Base-by-base conservation (phyloP, 2,329 filamentous ascomycete species). In the Podosphaera fusca region DNA sequence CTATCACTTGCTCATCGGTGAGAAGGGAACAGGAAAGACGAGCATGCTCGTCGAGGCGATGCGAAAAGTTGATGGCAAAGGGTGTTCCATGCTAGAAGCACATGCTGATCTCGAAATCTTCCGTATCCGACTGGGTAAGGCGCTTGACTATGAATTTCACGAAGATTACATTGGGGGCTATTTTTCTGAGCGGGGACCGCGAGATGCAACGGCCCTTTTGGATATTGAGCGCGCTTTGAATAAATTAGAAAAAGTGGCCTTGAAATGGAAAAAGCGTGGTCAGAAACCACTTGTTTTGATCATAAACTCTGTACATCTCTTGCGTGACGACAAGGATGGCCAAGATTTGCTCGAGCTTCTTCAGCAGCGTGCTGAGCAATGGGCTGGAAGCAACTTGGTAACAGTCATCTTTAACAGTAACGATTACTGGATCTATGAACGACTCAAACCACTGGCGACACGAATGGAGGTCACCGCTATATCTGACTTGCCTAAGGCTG, bases 351-450 rank as follows among this genome's bases (percentile, higher is more conserved):
- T 98, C 47, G 92, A 98, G 69, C 79, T 98, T 55, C 81, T 98
- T 35, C 92, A 98, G 66, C 92, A 98, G 68, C 81, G 89, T 36
- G 90, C 92, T 1, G 92, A 98, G 70, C 85, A 92, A 69, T 98
- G 92, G 92, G 90, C 92, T 1, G 92, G 90, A 1, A 81, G 85
- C 29, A 90, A 87, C 61, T 76, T 98, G 7, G 86, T 94, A 35
- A 96, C 92, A 0, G 79, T 87, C 74, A 82, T 98, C 38, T 88
- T 98, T 72, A 96, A 95, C 70, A 89, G 82, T 56, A 92, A 98
- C 69, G 92, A 96, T 67, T 98, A 95, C 70, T 98, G 92, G 92
- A 85, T 98, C 0, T 96, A 95, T 65, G 92, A 98, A 69, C 79
- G 89, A 12, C 73, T 98, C 56, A 95, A 95, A 73, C 83, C 87